phyloP scores from a whole-genome alignment of 139 green algal genomes.

The Tetradesmus obliquus region DNA sequence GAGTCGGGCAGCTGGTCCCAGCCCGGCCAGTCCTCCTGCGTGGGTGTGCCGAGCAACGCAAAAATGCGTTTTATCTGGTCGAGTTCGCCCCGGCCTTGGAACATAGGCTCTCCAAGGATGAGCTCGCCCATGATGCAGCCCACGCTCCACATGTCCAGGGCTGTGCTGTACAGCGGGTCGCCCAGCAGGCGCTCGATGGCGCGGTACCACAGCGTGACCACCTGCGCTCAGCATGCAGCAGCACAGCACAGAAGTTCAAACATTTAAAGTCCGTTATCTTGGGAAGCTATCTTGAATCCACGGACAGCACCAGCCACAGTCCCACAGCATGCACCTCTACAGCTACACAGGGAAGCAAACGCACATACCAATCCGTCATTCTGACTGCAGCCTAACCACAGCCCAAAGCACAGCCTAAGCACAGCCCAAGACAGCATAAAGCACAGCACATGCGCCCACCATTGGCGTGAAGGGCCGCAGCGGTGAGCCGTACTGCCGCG shows the following conservation, averaged over 20 bases:
- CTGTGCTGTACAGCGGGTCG: slow-evolving; percentile 82
- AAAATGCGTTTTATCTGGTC: slow-evolving; percentile 81
- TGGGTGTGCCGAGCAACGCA: slow-evolving; percentile 79
- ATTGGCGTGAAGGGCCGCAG: slow-evolving; percentile 74
- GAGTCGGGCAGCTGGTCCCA: slow-evolving; percentile 63
- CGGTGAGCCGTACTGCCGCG: slow-evolving; percentile 80
- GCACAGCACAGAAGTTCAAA: background rate
- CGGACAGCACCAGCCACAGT: too few relatives aligned
- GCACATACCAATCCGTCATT: background rate
- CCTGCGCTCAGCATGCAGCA: slow-evolving; percentile 47
- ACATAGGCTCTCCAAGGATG: slow-evolving; percentile 73
- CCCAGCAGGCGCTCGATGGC: slow-evolving; percentile 91
- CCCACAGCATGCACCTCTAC: background rate
- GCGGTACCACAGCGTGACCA: slow-evolving; percentile 87
- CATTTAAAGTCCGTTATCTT: too few relatives aligned
- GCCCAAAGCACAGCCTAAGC: too few relatives aligned
- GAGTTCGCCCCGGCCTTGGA: slow-evolving; percentile 77
- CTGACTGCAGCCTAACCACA: too few relatives aligned
- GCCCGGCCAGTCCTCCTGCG: slow-evolving; percentile 70
- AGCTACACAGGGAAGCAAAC: background rate
- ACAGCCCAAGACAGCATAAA: background rate
- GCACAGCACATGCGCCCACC: slow-evolving; percentile 16
- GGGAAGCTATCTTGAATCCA: too few relatives aligned
- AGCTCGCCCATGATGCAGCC: slow-evolving; percentile 97
- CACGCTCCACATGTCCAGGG: slow-evolving; percentile 91